These are phyloP conservation scores for Lenzites betulinus DNA, from an alignment of 768 basidiomycete genomes.

Conservation along the genomic window DNA sequence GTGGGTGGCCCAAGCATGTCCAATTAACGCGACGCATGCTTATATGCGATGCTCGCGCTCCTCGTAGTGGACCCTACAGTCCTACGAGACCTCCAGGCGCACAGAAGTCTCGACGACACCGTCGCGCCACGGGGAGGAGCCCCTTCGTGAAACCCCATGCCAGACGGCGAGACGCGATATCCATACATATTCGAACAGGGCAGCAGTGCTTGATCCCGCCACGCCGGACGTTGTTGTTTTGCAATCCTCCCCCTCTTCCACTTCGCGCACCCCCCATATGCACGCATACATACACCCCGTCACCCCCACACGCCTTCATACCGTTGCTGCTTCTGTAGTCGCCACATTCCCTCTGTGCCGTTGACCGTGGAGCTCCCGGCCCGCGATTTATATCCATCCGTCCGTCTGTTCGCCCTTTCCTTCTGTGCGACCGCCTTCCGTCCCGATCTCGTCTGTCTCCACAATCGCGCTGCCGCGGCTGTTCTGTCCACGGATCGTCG, in stretches of 20 bases:
- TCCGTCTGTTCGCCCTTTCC: neutral
- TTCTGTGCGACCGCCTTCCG: constrained; percentile 2
- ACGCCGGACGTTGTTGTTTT: constrained; percentile 22
- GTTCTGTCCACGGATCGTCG: constrained; percentile 17
- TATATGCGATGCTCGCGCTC: constrained; percentile 2
- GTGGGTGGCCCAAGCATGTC: constrained; percentile 14
- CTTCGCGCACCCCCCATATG: neutral
- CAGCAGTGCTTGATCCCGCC: constrained; percentile 19
- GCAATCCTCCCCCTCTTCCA: neutral
- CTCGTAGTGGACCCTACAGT: constrained; percentile 82
- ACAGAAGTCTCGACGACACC: constrained; percentile 71
- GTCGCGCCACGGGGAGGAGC: constrained; percentile 13
- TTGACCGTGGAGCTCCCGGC: constrained; percentile 10
- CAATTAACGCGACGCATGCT: constrained; percentile 4
- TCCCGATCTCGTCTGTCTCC: neutral
- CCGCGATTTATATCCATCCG: constrained; percentile 18
- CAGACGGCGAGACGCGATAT: constrained; percentile 12
- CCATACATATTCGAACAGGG: constrained; percentile 15
- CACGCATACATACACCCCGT: constrained; percentile 19
- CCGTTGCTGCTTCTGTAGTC: constrained; percentile 10
- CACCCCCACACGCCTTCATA: constrained; percentile 6
- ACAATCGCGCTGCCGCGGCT: constrained; percentile 2
- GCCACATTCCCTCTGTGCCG: constrained; percentile 8
- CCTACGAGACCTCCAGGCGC: constrained; percentile 83
- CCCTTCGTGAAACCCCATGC: neutral